Conservation (phyloP, 805 yeast genomes). For the Candida sithepensis region DNA sequence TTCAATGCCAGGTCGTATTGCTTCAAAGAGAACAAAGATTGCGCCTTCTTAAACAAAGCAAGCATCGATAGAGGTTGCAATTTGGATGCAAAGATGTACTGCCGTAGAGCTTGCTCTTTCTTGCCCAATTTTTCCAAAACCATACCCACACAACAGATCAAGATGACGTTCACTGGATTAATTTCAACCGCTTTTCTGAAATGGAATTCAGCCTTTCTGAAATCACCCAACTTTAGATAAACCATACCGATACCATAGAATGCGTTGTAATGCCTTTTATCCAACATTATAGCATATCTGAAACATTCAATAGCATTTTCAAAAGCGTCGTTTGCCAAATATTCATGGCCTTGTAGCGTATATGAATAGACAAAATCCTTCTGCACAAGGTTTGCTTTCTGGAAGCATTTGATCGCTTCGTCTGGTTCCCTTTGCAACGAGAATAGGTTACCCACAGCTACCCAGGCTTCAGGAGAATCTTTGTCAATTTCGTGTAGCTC, state of each 20-base stretch:
- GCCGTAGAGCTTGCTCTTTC: conserved; percentile 68
- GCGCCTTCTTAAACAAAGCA: conserved; percentile 86
- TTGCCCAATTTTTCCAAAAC: conserved; percentile 75
- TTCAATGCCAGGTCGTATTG: conserved; percentile 67
- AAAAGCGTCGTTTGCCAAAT: conserved; percentile 80
- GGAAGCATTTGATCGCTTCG: conserved; percentile 85
- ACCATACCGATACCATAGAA: conserved; percentile 96
- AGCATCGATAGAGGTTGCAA: conserved; percentile 83
- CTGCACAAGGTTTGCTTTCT: conserved; percentile 61
- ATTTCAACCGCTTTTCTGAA: conserved; percentile 84
- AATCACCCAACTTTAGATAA: conserved; percentile 79
- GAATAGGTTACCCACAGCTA: conserved; percentile 83
- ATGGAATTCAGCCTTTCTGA: conserved; percentile 77
- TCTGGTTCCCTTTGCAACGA: conserved; percentile 81
- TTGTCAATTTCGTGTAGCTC: conserved; percentile 66
- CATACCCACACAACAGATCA: conserved; percentile 92
- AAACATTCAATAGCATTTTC: conserved; percentile 85
- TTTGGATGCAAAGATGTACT: conserved; percentile 78
- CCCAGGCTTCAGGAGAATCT: conserved; percentile 82
- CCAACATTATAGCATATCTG: conserved; percentile 70
- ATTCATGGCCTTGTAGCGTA: conserved; percentile 92
- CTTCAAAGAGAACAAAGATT: conserved; percentile 67
- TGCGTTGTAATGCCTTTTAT: conserved; percentile 87
- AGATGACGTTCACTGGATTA: conserved; percentile 85
- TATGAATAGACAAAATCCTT: conserved; percentile 80